A percentile compares a stretch with the other conserved stretches of the same genome.
Evolutionary conservation across 2,329 filamentous ascomycete genomes (phyloP).

Genomic region (Chaetomium strumarium): DNA sequence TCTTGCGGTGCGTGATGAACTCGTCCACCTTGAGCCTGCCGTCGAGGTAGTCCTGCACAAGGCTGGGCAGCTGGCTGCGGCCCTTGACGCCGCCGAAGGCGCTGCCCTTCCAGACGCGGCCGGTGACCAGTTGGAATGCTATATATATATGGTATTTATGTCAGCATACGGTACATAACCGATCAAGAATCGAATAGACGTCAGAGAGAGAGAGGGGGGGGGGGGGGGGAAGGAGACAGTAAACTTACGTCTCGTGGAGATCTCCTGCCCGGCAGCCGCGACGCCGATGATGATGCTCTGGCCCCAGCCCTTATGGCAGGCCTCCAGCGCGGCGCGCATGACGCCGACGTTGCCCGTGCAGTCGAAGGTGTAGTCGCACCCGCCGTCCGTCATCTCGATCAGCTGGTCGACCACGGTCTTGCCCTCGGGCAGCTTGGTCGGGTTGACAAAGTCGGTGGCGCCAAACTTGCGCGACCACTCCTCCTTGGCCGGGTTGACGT

Average conservation of each 20-base stretch:
- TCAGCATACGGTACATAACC: constrained; percentile 10
- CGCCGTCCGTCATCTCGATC: constrained; percentile 95
- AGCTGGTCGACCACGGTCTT: constrained; percentile 88
- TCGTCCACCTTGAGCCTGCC: constrained; percentile 96
- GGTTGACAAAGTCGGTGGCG: constrained; percentile 95
- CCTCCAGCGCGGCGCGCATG: constrained; percentile 92
- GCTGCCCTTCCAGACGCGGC: constrained; percentile 95
- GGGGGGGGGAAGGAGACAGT: not conserved
- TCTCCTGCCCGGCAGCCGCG: constrained; percentile 92
- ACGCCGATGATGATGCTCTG: constrained; percentile 98
- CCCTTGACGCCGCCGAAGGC: constrained; percentile 98
- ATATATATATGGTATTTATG: not conserved
- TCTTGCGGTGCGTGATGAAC: constrained; percentile 96
- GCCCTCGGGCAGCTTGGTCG: constrained; percentile 61
- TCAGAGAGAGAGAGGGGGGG: constrained; percentile 14
- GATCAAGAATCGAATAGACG: not conserved
- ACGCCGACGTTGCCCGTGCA: constrained; percentile 96
- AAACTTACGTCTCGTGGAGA: constrained; percentile 79
- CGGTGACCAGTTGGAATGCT: constrained; percentile 95
- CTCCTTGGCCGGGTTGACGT: constrained; percentile 84
- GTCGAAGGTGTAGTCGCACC: constrained; percentile 98
- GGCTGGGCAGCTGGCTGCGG: constrained; percentile 78
- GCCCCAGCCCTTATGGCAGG: constrained; percentile 99
- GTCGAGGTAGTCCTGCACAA: constrained; percentile 84
- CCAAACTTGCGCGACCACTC: constrained; percentile 91